phyloP scores from a whole-genome alignment of 1,284 basidiomycete genomes.

The Apiotrichum akiyoshidainum region DNA sequence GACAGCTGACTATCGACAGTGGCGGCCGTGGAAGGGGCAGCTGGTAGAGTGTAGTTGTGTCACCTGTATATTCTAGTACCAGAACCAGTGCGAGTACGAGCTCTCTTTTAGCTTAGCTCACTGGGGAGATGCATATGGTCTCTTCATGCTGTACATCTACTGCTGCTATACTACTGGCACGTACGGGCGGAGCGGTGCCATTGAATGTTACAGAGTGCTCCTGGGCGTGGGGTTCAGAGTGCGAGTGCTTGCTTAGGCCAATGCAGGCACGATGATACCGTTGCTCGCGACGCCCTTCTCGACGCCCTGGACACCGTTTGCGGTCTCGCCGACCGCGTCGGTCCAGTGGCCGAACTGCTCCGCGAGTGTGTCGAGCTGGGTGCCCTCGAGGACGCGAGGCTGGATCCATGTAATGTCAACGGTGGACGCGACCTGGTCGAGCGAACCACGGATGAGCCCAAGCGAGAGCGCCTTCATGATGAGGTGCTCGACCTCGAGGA shows the following conservation, averaged over 20 bases:
- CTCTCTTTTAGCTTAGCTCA: not conserved
- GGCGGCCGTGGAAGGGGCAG: conserved; percentile 65
- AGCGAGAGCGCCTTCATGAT: conserved; percentile 97
- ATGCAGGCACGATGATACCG: conserved; percentile 9
- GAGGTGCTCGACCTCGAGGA: conserved; percentile 92
- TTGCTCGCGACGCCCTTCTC: conserved; percentile 13
- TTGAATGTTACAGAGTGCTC: not conserved
- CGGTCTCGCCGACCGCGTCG: conserved; percentile 67
- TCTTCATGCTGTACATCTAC: conserved; percentile 14
- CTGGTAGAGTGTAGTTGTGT: conserved; percentile 4
- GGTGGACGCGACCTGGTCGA: conserved; percentile 85
- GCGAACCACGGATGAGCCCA: conserved; percentile 81
- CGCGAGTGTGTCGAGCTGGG: conserved; percentile 78
- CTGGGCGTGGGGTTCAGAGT: not conserved
- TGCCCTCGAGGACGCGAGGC: conserved; percentile 84
- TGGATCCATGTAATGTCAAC: conserved; percentile 95
- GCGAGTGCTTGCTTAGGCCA: conserved; percentile 1
- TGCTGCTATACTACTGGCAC: conserved; percentile 3
- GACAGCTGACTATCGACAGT: too few relatives aligned
- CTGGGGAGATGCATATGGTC: conserved; percentile 9
- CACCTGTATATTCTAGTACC: not conserved
- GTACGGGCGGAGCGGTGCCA: not conserved
- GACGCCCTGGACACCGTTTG: conserved; percentile 22
- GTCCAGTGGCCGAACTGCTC: conserved; percentile 77
- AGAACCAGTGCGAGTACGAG: too few relatives aligned